Evolutionary conservation across 2,329 filamentous ascomycete genomes (phyloP), one percentile per base, ranked within the genome.

Genomic region (Diplocarpon rosae): DNA sequence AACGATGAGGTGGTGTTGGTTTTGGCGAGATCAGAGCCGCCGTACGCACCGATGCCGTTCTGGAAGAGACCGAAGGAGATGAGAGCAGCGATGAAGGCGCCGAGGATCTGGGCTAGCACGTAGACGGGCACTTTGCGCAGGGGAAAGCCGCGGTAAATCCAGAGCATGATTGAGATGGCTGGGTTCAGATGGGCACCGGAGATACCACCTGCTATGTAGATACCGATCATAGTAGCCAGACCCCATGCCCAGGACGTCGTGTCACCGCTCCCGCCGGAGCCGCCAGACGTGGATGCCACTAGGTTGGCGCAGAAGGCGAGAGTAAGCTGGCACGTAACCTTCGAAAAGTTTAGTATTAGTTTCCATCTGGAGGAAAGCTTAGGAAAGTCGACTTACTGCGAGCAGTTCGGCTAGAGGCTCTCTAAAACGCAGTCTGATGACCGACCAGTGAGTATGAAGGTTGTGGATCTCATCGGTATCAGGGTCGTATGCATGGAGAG

Each of bases 341-440:
- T 15, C 27, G 20, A 7, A 24, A 7, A 24, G 20, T 24, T 24
- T 7, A 24, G 20, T 24, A 24, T 3, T 24, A 7, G 7, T 24
- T 24, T 7, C 20, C 20, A 24, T 24, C 20, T n/a, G n/a, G 7
- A 24, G 20, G 20, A 24, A 7, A 24, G 4, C 20, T 24, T 3
- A 24, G 20, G 20, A 24, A 24, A 4, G 20, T 15, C 24, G 31
- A 40, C 52, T 59, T 27, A 71, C 70, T 2, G 66, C 71, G 3
- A 77, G 63, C 1, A 70, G 65, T 50, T 77, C 73, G 1, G 72
- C 72, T 1, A 75, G 61, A 24, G 70, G 69, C 53, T 76, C 72
- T 10, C 71, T 66, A 52, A 73, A 68, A 30, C 43, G 42, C 12
- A 56, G 28, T 16, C 73, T 66, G 17, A 75, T 64, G 14, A 69